Evolutionary conservation across 345 rosid species (phyloP).

Genomic region (Stellera chamaejasme): DNA sequence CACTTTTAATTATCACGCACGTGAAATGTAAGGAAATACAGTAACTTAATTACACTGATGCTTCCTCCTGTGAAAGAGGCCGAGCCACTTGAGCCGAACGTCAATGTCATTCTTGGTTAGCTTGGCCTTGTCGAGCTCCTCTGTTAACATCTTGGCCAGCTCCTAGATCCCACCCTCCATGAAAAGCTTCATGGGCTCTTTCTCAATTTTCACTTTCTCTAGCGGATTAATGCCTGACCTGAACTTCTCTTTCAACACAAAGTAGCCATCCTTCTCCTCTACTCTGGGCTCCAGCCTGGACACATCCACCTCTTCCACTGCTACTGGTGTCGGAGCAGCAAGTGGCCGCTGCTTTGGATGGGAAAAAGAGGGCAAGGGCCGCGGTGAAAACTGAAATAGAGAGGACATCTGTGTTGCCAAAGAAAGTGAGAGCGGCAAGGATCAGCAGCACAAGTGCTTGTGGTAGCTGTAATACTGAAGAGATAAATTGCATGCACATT

Average conservation of each 20-base stretch:
- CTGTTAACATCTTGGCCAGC: conserved; percentile 64
- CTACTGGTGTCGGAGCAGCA: conserved; percentile 25
- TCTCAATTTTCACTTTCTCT: conserved; percentile 83
- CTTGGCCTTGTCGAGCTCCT: conserved; percentile 59
- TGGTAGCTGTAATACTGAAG: conserved; percentile 8
- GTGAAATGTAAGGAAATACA: too few relatives aligned
- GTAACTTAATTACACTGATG: conserved; percentile 49
- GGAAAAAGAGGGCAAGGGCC: conserved; percentile 19
- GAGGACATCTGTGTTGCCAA: conserved; percentile 31
- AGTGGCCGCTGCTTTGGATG: conserved; percentile 35
- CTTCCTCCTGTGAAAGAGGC: conserved; percentile 87
- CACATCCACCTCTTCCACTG: conserved; percentile 25
- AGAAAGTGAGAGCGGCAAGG: conserved; percentile 6
- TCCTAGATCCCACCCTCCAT: conserved; percentile 72
- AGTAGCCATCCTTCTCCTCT: conserved; percentile 67
- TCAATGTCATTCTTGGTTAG: conserved; percentile 68
- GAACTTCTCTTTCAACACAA: conserved; percentile 80
- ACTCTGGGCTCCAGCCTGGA: conserved; percentile 79
- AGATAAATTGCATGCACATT: conserved; percentile 27
- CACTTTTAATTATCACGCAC: too few relatives aligned
- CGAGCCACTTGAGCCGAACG: conserved; percentile 96
- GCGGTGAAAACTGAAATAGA: conserved; percentile 32
- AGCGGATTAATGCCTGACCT: conserved; percentile 75
- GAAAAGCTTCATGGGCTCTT: conserved; percentile 78
- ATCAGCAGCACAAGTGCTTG: not conserved